phyloP scores from a whole-genome alignment of 495 filamentous ascomycete species.

The Tuber indicum region DNA sequence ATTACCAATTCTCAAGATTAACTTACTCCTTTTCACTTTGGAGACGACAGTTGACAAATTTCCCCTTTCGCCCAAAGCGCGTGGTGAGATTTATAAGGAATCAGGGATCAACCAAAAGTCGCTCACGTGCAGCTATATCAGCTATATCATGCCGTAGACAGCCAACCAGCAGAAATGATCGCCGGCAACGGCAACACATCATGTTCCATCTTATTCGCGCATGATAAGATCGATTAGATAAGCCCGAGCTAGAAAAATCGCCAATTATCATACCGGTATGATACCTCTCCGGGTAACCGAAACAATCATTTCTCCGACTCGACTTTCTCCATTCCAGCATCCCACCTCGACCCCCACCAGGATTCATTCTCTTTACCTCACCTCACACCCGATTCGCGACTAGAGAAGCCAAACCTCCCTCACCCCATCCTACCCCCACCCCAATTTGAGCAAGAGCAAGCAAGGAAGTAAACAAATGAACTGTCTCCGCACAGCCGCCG shows the following conservation, averaged over 20 bases:
- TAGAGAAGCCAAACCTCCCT: conserved; percentile 1
- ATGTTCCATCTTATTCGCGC: background rate
- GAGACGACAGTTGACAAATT: background rate
- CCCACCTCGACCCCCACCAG: conserved; percentile 10
- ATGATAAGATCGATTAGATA: background rate
- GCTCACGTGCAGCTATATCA: background rate
- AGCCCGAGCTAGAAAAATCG: background rate
- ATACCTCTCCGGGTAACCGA: conserved; percentile 5
- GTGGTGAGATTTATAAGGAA: background rate
- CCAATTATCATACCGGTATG: background rate
- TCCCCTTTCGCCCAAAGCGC: background rate
- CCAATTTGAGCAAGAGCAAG: background rate
- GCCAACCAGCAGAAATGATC: conserved; percentile 3
- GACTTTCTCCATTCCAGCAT: conserved; percentile 33
- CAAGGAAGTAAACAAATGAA: conserved; percentile 23
- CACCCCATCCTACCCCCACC: background rate
- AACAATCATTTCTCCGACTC: conserved; percentile 25
- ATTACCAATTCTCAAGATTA: background rate
- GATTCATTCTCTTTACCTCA: conserved; percentile 4
- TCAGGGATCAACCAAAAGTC: background rate
- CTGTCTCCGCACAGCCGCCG: conserved; percentile 33
- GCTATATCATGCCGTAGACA: background rate
- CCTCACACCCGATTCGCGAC: background rate
- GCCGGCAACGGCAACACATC: background rate
- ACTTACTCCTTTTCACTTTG: background rate